Base-by-base conservation (phyloP, 139 green algal species). In the Chlorella sorokiniana region DNA sequence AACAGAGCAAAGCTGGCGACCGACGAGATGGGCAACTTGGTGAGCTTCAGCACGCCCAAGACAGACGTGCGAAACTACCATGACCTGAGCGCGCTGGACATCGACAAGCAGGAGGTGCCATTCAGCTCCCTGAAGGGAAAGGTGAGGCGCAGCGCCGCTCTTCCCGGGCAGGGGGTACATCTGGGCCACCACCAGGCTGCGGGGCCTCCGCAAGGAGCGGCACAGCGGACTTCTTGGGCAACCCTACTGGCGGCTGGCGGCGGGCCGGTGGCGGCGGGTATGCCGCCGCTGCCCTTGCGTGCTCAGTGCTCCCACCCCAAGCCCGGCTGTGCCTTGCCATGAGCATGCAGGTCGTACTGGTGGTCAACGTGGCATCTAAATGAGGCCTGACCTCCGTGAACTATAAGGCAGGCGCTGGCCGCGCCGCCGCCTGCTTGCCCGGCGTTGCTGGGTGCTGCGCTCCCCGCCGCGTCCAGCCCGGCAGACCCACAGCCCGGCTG, bases 301-400 rank as follows among this genome's bases (percentile, higher is more conserved):
- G 4, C 33, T 23, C 11, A 23, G 10, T 71, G 33, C 5, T 42
- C 25, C 25, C 44, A 40, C 33, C 63, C 16, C 3, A n/a, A n/a
- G n/a, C n/a, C n/a, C n/a, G n/a, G n/a, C n/a, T n/a, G n/a, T 70
- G 14, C 16, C 33, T 14, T 25, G 6, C 35, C 4, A 22, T 1
- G 14, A 16, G 2, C 35, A 25, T 56, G 62, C 76, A 82, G 77
- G 81, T 88, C n/a, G 84, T 88, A 31, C 84, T 88, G 51, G 84
- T 88, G 14, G 56, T 76, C 6, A 88, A 88, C 22, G 79, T 88
- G 1, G 84, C 84, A 33, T 84, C 84, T 6, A 88, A 88, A 54
- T 88, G 84, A 88, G 77, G 77, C 44, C 16, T 82, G 64, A 82
- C 77, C 33, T 44, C 63, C 63, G 44, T 35, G 35, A 82, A 82